Evolutionary conservation across 139 green algal genomes (phyloP).

Genomic region (Gonium pectorale): DNA sequence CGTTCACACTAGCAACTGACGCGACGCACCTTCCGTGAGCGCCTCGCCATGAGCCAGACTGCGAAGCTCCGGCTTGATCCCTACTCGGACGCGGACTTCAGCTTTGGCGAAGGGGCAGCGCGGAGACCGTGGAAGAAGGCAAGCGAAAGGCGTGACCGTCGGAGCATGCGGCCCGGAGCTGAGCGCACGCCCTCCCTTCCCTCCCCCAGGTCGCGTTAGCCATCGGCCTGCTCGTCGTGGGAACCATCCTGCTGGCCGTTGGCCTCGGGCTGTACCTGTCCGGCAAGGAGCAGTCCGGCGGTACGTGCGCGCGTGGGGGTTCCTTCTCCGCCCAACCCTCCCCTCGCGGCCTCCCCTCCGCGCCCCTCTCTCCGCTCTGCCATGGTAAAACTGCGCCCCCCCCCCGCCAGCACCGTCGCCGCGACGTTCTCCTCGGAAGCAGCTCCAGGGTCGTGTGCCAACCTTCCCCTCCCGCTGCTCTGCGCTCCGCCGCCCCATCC

Average conservation of each 20-base stretch:
- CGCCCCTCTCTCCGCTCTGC: no score
- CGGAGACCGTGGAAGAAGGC: conserved; percentile 34
- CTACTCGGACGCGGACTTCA: conserved; percentile 11
- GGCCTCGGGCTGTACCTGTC: conserved; percentile 37
- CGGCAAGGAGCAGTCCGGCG: background rate
- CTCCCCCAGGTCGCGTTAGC: conserved; percentile 25
- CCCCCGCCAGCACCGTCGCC: no score
- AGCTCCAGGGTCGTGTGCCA: no score
- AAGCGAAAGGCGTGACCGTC: background rate
- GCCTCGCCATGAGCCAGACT: background rate
- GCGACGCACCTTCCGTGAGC: background rate
- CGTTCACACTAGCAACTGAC: no score
- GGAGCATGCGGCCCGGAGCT: no score
- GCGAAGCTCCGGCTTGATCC: conserved; percentile 35
- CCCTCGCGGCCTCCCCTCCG: no score
- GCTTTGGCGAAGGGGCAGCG: background rate
- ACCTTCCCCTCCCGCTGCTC: no score
- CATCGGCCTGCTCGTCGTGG: background rate
- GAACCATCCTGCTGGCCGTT: conserved; percentile 2
- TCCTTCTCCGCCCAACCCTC: no score
- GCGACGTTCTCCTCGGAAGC: no score
- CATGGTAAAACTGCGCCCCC: no score
- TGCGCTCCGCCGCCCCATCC: no score
- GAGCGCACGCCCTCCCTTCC: no score
- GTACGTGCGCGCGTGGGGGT: background rate